These are phyloP conservation scores for Apiospora saccharicola DNA, from an alignment of 2,329 filamentous ascomycete genomes.

Conservation along the genomic window DNA sequence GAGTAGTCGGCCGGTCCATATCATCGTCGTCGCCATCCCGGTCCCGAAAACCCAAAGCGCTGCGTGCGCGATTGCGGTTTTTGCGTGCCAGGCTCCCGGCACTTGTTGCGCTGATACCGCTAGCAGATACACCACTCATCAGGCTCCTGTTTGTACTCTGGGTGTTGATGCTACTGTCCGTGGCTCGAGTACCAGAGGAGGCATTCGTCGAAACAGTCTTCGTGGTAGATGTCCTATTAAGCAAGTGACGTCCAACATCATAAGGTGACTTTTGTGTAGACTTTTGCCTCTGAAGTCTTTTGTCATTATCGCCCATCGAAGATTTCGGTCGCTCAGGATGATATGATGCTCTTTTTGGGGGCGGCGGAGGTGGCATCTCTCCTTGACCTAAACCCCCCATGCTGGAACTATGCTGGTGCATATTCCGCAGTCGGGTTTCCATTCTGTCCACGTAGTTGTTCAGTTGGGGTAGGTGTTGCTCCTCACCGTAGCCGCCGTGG, in stretches of 20 bases:
- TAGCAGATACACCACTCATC: constrained; percentile 93
- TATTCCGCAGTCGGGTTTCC: constrained; percentile 79
- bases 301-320: constrained; percentile 57
- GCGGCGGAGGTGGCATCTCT: constrained; percentile 38
- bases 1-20: constrained; percentile 64
- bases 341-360: constrained; percentile 56
- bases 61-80: constrained; percentile 68
- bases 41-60: constrained; percentile 68
- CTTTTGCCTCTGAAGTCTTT: constrained; percentile 59
- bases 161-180: constrained; percentile 72
- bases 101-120: constrained; percentile 92
- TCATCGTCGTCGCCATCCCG: constrained; percentile 50
- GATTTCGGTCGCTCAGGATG: constrained; percentile 64
- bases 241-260: constrained; percentile 73
- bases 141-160: constrained; percentile 83
- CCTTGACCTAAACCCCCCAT: constrained; percentile 40
- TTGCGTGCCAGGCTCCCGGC: constrained; percentile 90
- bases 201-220: constrained; percentile 86
- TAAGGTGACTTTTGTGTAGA: constrained; percentile 75
- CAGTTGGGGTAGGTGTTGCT: constrained; percentile 71
- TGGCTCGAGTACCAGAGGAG: constrained; percentile 74
- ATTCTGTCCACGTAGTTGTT: constrained; percentile 91
- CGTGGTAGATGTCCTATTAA: constrained; percentile 84
- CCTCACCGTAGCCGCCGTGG: constrained; percentile 52
- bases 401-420: constrained; percentile 68